Evolutionary conservation across 768 basidiomycete species (phyloP).

Genomic region (Amanita fuliginea): DNA sequence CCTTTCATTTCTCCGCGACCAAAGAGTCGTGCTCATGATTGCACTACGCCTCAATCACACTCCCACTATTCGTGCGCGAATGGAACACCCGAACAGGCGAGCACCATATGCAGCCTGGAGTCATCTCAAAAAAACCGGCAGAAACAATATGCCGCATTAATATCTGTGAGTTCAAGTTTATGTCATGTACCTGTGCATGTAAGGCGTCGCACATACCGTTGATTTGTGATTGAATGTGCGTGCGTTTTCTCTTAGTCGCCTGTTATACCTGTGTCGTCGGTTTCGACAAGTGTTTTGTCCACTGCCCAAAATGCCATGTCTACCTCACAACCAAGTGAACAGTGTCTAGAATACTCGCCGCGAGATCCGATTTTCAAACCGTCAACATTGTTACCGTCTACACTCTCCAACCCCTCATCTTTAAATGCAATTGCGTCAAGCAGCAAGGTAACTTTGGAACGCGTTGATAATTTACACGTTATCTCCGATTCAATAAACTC

Average conservation of each 20-base stretch:
- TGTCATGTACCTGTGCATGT: not conserved
- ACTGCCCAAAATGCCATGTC: not conserved
- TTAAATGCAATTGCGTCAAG: constrained; percentile 26
- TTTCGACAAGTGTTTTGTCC: not conserved
- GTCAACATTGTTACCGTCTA: not conserved
- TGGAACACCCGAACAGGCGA: not conserved
- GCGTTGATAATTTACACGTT: constrained; percentile 2
- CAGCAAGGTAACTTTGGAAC: constrained; percentile 19
- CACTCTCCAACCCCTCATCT: not conserved
- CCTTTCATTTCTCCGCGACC: not conserved
- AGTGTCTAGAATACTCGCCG: not conserved
- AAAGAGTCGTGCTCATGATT: not conserved
- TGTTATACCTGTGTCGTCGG: not conserved
- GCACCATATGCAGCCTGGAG: not conserved
- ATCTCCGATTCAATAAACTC: constrained; percentile 1
- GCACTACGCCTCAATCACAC: not conserved
- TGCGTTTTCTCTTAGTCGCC: not conserved
- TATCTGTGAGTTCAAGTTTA: not conserved
- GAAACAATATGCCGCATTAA: not conserved
- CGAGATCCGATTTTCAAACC: not conserved
- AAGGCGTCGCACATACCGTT: not conserved
- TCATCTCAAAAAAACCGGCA: not conserved
- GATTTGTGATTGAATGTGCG: constrained; percentile 1
- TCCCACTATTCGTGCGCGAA: not conserved
- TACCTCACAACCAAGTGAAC: not conserved